Evolutionary conservation across 441 rosid species (phyloP).

Genomic region (Erodium trifolium): DNA sequence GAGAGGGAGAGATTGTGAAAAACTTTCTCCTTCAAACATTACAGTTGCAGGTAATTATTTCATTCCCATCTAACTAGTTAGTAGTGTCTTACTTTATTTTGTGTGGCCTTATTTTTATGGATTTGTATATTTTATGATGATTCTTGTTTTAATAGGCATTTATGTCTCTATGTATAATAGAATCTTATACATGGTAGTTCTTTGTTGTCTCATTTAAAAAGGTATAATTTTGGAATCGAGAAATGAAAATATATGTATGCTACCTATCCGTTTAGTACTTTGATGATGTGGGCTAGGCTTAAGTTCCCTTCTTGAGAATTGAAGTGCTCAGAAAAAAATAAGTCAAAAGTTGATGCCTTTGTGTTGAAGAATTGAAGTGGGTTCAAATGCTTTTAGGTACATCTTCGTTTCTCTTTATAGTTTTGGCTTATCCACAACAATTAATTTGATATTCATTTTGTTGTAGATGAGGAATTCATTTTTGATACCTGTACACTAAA

Average conservation of each 20-base stretch:
- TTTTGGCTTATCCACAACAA: neutral
- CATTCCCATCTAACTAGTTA: neutral
- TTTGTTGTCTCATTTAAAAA: no score
- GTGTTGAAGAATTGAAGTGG: no score
- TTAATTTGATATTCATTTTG: neutral
- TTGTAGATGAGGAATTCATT: slow-evolving; percentile 1
- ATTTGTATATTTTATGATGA: neutral
- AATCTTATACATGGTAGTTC: no score
- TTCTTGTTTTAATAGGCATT: neutral
- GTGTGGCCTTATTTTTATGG: neutral
- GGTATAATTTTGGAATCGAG: no score
- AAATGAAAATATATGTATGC: no score
- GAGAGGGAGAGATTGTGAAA: slow-evolving; percentile 82
- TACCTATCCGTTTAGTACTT: no score
- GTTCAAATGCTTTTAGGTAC: neutral
- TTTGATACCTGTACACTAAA: neutral
- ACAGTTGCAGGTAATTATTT: slow-evolving; percentile 63
- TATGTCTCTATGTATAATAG: no score
- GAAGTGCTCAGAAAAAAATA: no score
- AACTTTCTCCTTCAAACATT: slow-evolving; percentile 89
- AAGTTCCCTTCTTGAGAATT: no score
- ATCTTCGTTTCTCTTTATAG: neutral
- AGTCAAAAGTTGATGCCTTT: no score
- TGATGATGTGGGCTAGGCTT: no score
- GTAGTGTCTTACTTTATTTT: neutral